Base-by-base conservation (phyloP, 75 land plant species). In the Cryptomeria japonica region DNA sequence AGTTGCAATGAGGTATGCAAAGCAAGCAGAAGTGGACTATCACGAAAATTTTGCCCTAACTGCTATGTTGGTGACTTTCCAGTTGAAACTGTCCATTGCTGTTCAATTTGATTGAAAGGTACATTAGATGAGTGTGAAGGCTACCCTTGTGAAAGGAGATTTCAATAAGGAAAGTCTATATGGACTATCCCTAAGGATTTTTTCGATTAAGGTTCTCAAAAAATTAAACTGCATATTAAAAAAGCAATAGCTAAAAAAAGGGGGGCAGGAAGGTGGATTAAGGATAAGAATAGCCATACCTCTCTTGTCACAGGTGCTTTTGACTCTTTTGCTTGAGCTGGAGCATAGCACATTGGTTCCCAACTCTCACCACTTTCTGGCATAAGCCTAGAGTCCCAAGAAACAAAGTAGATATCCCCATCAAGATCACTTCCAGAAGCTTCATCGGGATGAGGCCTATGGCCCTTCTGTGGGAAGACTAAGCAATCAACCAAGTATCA, bases 391-490 rank as follows among this genome's bases (percentile, higher is more conserved):
- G 87, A 87, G 86, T 98, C 99, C 99, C 99, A 98, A 36, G 95
- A 91, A 15, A 93, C 96, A 90, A 98, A 97, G 89, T 98, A 98
- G 2, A 94, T 88, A 77, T 98, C 99, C 46, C 99, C 99, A 92
- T 98, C 99, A 37, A 98, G 91, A 70, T 98, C 99, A 94, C 99
- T 96, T 34, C 99, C 99, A 53, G 99, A 98, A 47, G 96, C 97
- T 90, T 98, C 99, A 89, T 98, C 92, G 2, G 96, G 88, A 87
- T 98, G 99, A 44, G 99, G 99, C 86, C 99, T 91, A 2, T 92
- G 92, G 38, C 99, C 99, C 53, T 93, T 93, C 82, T 97, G 98
- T 82, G 99, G 99, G 56, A 98, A 95, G 13, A 98, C 92, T 46
- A 98, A 70, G 83, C 99, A 98, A 86, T 98, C 99, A 72, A 92